phyloP scores from a whole-genome alignment of 495 filamentous ascomycete genomes.

The Patellaria atrata region DNA sequence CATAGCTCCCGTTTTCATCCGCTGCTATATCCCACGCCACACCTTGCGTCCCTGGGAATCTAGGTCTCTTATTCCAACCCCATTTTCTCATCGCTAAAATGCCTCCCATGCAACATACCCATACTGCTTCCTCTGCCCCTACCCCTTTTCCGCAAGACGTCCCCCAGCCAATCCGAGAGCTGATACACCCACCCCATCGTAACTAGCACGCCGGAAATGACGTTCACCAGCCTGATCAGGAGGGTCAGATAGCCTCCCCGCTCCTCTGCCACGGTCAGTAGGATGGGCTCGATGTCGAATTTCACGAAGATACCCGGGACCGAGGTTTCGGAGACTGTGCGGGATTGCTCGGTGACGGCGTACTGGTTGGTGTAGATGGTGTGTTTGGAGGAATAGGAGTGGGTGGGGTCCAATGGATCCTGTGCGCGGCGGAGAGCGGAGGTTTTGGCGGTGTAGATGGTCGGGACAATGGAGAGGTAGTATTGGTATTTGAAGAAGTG shows the following conservation, averaged over 20 bases:
- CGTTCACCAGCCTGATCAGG: slow-evolving; percentile 59
- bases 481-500: slow-evolving; percentile 98
- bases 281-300: slow-evolving; percentile 95
- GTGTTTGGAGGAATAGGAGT: slow-evolving; percentile 15
- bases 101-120: too few relatives aligned
- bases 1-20: too few relatives aligned
- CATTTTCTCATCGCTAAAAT: too few relatives aligned
- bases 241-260: slow-evolving; percentile 59
- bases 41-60: too few relatives aligned
- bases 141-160: slow-evolving; percentile 20
- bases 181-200: slow-evolving; percentile 51
- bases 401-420: slow-evolving; percentile 16
- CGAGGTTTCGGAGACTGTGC: slow-evolving; percentile 47
- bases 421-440: slow-evolving; percentile 27
- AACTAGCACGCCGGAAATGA: slow-evolving; percentile 47
- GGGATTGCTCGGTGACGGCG: slow-evolving; percentile 77
- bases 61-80: too few relatives aligned
- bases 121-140: slow-evolving; percentile 5
- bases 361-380: slow-evolving; percentile 94
- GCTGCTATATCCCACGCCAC: too few relatives aligned
- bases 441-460: slow-evolving; percentile 63
- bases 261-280: slow-evolving; percentile 71
- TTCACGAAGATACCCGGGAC: slow-evolving; percentile 96
- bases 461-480: slow-evolving; percentile 92
- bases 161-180: slow-evolving; percentile 41